Conservation (phyloP, 2,329 filamentous ascomycete genomes). For the Magnaporthiopsis poae region DNA sequence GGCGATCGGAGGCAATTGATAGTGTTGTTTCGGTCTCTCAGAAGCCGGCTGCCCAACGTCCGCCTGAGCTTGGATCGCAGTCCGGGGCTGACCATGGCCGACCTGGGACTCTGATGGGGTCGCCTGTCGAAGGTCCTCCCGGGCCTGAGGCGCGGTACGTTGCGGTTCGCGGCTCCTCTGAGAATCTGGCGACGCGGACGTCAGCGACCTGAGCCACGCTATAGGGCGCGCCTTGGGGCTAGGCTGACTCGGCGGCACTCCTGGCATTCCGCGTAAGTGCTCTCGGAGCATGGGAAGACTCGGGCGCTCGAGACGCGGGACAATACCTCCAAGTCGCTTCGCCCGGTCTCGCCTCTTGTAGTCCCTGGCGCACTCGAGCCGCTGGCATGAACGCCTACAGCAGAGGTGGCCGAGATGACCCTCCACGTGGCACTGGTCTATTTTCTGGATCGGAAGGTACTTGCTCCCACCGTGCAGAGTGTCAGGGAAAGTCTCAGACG, state of each 20-base stretch:
- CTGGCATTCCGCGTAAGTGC: neutral
- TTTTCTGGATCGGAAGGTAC: neutral
- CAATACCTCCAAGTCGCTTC: neutral
- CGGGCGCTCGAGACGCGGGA: too few relatives aligned
- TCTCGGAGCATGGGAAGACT: neutral
- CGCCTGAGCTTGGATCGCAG: too few relatives aligned
- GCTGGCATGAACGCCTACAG: neutral
- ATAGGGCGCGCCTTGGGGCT: neutral
- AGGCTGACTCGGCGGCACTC: too few relatives aligned
- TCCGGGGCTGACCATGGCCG: too few relatives aligned
- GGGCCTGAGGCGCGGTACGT: too few relatives aligned
- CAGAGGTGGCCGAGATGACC: neutral
- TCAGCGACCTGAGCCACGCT: neutral
- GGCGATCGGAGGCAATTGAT: too few relatives aligned
- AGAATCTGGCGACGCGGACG: neutral
- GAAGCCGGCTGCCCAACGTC: neutral
- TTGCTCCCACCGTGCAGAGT: neutral
- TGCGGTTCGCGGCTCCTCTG: too few relatives aligned
- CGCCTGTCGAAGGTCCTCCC: too few relatives aligned
- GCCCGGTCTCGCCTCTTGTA: neutral
- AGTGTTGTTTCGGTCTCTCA: neutral
- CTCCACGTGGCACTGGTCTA: neutral
- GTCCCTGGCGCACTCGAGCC: neutral
- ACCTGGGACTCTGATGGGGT: too few relatives aligned
- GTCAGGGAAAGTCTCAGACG: too few relatives aligned